A percentile compares a stretch with the other conserved stretches of the same genome.
These are phyloP conservation scores for Naegleria lovaniensis DNA, from an alignment of 208 protist species.

Conservation along the genomic window DNA sequence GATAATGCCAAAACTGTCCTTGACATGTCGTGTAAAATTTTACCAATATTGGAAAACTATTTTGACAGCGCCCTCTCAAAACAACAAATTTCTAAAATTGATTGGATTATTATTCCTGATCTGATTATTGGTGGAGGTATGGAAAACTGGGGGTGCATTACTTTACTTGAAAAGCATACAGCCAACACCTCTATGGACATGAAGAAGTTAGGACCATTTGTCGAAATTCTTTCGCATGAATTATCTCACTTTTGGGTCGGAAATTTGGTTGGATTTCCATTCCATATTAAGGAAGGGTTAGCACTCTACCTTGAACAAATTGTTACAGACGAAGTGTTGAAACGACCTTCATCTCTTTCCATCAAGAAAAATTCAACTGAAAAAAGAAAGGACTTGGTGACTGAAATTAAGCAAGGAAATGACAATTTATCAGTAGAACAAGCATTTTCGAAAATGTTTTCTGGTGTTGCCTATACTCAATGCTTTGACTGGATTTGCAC, in stretches of 20 bases:
- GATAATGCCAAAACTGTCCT: not conserved
- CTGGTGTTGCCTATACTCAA: not conserved
- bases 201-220: slow-evolving; percentile 39
- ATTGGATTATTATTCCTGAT: not conserved
- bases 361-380: not conserved
- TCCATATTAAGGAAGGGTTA: slow-evolving; percentile 72
- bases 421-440: not conserved
- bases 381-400: not conserved
- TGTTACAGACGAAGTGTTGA: slow-evolving; percentile 48
- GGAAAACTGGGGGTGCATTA: not conserved
- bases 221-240: slow-evolving; percentile 71
- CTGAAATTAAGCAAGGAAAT: not conserved
- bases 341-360: not conserved
- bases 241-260: slow-evolving; percentile 72
- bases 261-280: slow-evolving; percentile 66
- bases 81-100: not conserved
- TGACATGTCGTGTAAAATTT: not conserved
- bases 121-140: not conserved
- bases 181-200: not conserved
- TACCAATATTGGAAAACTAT: slow-evolving; percentile 12
- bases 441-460: not conserved
- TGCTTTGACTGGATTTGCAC: not conserved
- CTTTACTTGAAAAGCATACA: slow-evolving; percentile 5
- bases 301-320: slow-evolving; percentile 66
- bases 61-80: not conserved